These are phyloP conservation scores for Aspergillus bombycis DNA, from an alignment of 2,329 filamentous ascomycete species.

Conservation along the genomic window DNA sequence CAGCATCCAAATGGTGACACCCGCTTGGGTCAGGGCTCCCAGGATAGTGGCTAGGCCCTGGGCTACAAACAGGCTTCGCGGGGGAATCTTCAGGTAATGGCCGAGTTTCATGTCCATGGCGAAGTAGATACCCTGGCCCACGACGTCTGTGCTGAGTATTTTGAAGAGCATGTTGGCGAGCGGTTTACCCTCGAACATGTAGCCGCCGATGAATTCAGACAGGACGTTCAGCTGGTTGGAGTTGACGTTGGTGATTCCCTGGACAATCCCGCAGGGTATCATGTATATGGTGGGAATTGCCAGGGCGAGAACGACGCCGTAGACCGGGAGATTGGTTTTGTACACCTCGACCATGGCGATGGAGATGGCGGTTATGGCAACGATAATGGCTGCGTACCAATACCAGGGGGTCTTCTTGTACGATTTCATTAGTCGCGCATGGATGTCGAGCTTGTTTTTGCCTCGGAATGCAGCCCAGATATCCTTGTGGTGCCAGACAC, in stretches of 20 bases:
- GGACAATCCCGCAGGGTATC: constrained; percentile 49
- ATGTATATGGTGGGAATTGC: constrained; percentile 48
- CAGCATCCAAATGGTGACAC: constrained; percentile 43
- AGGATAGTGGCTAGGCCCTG: constrained; percentile 54
- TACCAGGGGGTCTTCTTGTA: constrained; percentile 47
- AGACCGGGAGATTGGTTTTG: constrained; percentile 47
- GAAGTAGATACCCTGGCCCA: constrained; percentile 49
- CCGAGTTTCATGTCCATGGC: constrained; percentile 55
- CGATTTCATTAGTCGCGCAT: constrained; percentile 43
- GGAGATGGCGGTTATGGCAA: constrained; percentile 30
- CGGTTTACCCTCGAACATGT: constrained; percentile 48
- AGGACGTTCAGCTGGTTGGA: constrained; percentile 50
- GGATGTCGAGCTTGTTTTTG: constrained; percentile 46
- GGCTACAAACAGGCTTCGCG: constrained; percentile 51
- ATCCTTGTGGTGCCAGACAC: constrained; percentile 34
- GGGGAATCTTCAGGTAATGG: constrained; percentile 53
- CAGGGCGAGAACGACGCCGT: constrained; percentile 47
- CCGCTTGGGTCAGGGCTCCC: constrained; percentile 49
- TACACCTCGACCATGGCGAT: constrained; percentile 46
- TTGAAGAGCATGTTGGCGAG: constrained; percentile 52
- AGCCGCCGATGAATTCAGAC: constrained; percentile 50
- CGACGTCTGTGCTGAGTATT: constrained; percentile 59
- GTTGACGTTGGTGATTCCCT: constrained; percentile 49
- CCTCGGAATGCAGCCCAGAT: constrained; percentile 32
- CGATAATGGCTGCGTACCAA: constrained; percentile 46